Evolutionary conservation across 2,329 filamentous ascomycete species (phyloP).

Genomic region (Talaromyces sp.): DNA sequence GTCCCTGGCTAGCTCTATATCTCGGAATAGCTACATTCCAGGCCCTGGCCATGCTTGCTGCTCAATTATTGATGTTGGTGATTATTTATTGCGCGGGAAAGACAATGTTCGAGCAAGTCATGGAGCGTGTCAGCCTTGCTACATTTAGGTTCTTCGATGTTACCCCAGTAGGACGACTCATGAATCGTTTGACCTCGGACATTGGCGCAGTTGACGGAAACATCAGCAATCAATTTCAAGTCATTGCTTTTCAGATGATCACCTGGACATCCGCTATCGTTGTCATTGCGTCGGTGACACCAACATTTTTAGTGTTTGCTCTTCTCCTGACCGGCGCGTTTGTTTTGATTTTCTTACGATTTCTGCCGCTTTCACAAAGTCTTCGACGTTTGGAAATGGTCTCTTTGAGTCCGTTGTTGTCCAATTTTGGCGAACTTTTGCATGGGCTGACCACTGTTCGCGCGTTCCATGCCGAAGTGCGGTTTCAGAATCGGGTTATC

Average conservation of each 20-base stretch:
- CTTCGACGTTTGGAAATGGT: conserved; percentile 83
- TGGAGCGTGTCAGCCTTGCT: conserved; percentile 68
- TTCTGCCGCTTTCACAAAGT: conserved; percentile 77
- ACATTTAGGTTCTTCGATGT: conserved; percentile 89
- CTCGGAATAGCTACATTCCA: conserved; percentile 60
- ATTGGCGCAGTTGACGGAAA: conserved; percentile 85
- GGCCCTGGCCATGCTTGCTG: conserved; percentile 55
- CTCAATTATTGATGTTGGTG: conserved; percentile 64
- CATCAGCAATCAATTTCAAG: conserved; percentile 69
- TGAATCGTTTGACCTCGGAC: conserved; percentile 88
- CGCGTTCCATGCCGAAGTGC: conserved; percentile 70
- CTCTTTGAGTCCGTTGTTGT: conserved; percentile 80
- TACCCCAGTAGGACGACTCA: conserved; percentile 80
- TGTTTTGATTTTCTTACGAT: conserved; percentile 67
- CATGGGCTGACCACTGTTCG: conserved; percentile 83
- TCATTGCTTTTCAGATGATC: conserved; percentile 65
- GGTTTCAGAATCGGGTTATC: conserved; percentile 77
- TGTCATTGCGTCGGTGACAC: conserved; percentile 75
- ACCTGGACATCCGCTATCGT: conserved; percentile 67
- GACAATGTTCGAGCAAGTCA: conserved; percentile 66
- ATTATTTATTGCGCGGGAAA: conserved; percentile 76
- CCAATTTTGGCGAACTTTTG: conserved; percentile 83
- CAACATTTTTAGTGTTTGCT: conserved; percentile 64
- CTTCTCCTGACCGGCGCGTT: conserved; percentile 63
- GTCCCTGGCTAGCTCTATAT: conserved; percentile 70